A percentile compares a stretch with the other conserved stretches of the same genome.
Conservation (phyloP, 169 alveolate species). For the Eimeria acervulina region DNA sequence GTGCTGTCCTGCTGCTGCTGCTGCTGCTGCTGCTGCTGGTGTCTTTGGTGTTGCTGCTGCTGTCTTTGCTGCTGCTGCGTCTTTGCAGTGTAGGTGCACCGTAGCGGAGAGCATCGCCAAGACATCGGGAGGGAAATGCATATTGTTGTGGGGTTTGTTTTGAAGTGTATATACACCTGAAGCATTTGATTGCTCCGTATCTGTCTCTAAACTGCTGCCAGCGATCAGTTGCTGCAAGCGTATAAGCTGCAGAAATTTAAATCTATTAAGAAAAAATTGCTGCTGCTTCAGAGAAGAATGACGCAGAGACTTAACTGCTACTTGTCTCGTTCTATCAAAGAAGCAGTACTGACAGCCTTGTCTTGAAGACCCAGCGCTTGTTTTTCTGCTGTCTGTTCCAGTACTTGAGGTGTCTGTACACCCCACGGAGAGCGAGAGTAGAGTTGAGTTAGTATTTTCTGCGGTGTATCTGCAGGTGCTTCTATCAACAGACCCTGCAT, state of each 20-base stretch:
- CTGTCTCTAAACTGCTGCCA: too few relatives aligned
- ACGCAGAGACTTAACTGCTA: not conserved
- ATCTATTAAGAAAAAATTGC: slow-evolving; percentile 15
- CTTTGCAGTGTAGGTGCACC: too few relatives aligned
- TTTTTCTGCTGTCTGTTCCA: slow-evolving; percentile 3
- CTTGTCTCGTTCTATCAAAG: not conserved
- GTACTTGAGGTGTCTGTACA: slow-evolving; percentile 24
- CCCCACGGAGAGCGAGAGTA: too few relatives aligned
- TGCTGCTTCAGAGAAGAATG: slow-evolving; percentile 20
- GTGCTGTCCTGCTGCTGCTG: too few relatives aligned
- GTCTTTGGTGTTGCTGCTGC: too few relatives aligned
- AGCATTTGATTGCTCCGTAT: too few relatives aligned
- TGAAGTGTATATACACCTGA: too few relatives aligned
- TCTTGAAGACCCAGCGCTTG: not conserved
- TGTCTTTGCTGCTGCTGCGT: too few relatives aligned
- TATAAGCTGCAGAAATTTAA: slow-evolving; percentile 14
- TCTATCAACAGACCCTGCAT: slow-evolving; percentile 26
- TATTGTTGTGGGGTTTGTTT: too few relatives aligned
- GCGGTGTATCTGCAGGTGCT: slow-evolving; percentile 34
- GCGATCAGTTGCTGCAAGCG: slow-evolving; percentile 28
- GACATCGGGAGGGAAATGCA: too few relatives aligned
- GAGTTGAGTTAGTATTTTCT: not conserved
- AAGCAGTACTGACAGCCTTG: slow-evolving; percentile 46
- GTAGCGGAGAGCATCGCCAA: too few relatives aligned
- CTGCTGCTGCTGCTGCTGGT: too few relatives aligned